These are phyloP conservation scores for Lachancea cidri DNA, from an alignment of 805 yeast species.

Conservation along the genomic window DNA sequence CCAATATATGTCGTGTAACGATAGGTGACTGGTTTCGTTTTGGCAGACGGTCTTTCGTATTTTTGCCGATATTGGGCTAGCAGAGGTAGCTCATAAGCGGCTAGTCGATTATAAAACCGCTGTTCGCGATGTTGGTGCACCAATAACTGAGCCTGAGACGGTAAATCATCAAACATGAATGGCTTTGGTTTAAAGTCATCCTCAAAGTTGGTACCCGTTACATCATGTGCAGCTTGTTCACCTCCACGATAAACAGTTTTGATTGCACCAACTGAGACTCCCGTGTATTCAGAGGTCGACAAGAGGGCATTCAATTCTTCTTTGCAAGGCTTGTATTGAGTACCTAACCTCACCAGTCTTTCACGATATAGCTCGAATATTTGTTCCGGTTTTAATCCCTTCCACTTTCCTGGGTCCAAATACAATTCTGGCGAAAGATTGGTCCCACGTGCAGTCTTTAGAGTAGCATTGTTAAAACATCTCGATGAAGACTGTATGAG, in stretches of 20 bases:
- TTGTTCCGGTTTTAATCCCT: conserved; percentile 57
- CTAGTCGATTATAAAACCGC: conserved; percentile 71
- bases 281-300: conserved; percentile 41
- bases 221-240: conserved; percentile 38
- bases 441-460: conserved; percentile 4
- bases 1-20: conserved; percentile 71
- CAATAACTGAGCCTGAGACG: conserved; percentile 65
- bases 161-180: conserved; percentile 60
- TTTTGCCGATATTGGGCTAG: conserved; percentile 69
- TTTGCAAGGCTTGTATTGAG: conserved; percentile 42
- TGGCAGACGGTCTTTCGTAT: conserved; percentile 46
- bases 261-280: conserved; percentile 34
- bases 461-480: conserved; percentile 1
- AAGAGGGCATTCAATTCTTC: conserved; percentile 55
- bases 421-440: conserved; percentile 34
- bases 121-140: conserved; percentile 67
- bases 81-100: conserved; percentile 90
- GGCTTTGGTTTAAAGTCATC: conserved; percentile 38
- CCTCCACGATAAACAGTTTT: conserved; percentile 38
- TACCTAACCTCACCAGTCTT: conserved; percentile 52
- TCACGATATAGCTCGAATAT: conserved; percentile 56
- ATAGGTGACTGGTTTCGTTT: conserved; percentile 53
- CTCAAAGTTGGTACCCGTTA: conserved; percentile 34
- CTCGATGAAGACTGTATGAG: conserved; percentile 4
- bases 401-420: conserved; percentile 66